These are phyloP conservation scores for Camillea tinctor DNA, from an alignment of 2,329 filamentous ascomycete genomes.

Conservation along the genomic window DNA sequence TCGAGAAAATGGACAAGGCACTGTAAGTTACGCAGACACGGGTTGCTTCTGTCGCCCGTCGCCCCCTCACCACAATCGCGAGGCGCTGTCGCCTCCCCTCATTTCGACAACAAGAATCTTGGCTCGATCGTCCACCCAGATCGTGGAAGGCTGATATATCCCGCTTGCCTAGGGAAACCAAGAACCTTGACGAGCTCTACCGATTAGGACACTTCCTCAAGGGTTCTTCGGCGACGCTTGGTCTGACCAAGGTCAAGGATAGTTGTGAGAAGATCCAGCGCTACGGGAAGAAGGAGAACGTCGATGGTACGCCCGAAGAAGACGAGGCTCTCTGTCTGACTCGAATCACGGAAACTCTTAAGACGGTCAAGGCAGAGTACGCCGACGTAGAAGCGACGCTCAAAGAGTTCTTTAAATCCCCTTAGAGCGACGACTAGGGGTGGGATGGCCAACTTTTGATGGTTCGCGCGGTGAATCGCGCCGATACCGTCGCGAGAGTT, in stretches of 20 bases:
- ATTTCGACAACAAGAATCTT: not conserved
- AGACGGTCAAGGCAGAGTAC: constrained; percentile 74
- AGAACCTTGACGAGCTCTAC: constrained; percentile 73
- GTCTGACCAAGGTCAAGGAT: constrained; percentile 86
- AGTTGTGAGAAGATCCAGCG: constrained; percentile 96
- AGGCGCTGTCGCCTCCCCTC: not conserved
- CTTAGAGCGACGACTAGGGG: constrained; percentile 13
- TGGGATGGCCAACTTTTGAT: constrained; percentile 9
- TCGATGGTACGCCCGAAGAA: constrained; percentile 66
- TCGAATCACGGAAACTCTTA: constrained; percentile 68
- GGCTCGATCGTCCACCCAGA: not conserved
- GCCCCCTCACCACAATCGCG: not conserved
- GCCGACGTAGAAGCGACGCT: constrained; percentile 69
- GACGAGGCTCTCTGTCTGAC: constrained; percentile 68
- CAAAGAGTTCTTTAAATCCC: constrained; percentile 61
- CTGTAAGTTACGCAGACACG: constrained; percentile 61
- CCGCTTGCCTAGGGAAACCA: constrained; percentile 52
- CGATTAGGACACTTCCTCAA: constrained; percentile 93
- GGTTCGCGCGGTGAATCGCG: constrained; percentile 8
- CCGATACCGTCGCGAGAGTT: constrained; percentile 11
- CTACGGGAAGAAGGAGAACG: constrained; percentile 79
- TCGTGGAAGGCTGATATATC: constrained; percentile 19
- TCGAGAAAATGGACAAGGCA: constrained; percentile 75
- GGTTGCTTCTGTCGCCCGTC: not conserved
- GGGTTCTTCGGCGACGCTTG: constrained; percentile 91